phyloP scores from a whole-genome alignment of 2,329 filamentous ascomycete species.

The Graphiopsis chlorocephala region DNA sequence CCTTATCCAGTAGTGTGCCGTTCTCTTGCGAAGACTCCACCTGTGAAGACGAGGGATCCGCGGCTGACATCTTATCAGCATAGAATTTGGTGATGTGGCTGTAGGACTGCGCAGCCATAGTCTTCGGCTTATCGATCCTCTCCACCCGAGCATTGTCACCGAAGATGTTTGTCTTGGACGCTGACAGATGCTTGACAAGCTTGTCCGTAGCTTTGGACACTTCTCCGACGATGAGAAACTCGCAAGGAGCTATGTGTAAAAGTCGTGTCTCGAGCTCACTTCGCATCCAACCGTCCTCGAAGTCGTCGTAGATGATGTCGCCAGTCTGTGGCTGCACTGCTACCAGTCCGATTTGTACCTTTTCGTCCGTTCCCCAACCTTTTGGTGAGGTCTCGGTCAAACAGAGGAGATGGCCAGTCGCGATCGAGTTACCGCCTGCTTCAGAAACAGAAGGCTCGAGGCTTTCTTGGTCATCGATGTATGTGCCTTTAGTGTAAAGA shows the following conservation, averaged over 20 bases:
- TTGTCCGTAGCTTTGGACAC: slow-evolving; percentile 91
- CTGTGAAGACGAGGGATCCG: slow-evolving; percentile 38
- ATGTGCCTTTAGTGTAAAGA: slow-evolving; percentile 96
- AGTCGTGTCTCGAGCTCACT: slow-evolving; percentile 94
- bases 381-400: slow-evolving; percentile 83
- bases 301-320: slow-evolving; percentile 92
- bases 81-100: slow-evolving; percentile 93
- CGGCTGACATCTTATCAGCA: slow-evolving; percentile 70
- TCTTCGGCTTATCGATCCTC: slow-evolving; percentile 70
- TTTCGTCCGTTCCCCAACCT: slow-evolving; percentile 82
- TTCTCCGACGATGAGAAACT: slow-evolving; percentile 88
- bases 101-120: slow-evolving; percentile 77
- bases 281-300: slow-evolving; percentile 97
- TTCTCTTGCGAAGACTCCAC: slow-evolving; percentile 41
- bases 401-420: slow-evolving; percentile 86
- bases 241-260: slow-evolving; percentile 91
- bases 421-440: slow-evolving; percentile 51
- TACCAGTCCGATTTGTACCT: slow-evolving; percentile 84
- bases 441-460: slow-evolving; percentile 61
- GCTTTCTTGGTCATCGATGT: slow-evolving; percentile 88
- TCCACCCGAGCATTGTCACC: slow-evolving; percentile 88
- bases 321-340: slow-evolving; percentile 95
- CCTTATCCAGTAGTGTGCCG: slow-evolving; percentile 74
- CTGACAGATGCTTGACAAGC: slow-evolving; percentile 82
- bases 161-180: slow-evolving; percentile 84